Evolutionary conservation across 2,329 filamentous ascomycete genomes (phyloP).

Genomic region (Diaporthe capsici): DNA sequence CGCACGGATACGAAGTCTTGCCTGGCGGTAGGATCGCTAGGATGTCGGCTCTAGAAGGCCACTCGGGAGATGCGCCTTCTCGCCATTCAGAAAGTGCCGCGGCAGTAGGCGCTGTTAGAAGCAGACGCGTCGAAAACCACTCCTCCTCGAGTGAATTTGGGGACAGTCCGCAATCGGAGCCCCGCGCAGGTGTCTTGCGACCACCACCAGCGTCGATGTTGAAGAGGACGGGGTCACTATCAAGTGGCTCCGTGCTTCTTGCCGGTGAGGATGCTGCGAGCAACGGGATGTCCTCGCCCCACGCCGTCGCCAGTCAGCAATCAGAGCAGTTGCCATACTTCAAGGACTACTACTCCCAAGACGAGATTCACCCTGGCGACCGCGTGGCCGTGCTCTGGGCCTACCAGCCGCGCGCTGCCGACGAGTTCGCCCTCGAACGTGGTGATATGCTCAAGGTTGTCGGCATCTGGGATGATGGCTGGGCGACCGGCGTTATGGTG

Average conservation of each 20-base stretch:
- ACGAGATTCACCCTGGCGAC: conserved; percentile 93
- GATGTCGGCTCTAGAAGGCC: conserved; percentile 93
- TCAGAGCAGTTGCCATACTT: conserved; percentile 97
- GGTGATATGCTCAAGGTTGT: conserved; percentile 99
- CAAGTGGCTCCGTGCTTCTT: conserved; percentile 84
- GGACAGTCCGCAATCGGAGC: conserved; percentile 79
- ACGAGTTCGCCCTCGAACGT: conserved; percentile 93
- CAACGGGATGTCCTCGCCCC: conserved; percentile 85
- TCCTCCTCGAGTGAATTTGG: conserved; percentile 82
- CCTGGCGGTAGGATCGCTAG: conserved; percentile 92
- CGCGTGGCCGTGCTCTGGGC: conserved; percentile 95
- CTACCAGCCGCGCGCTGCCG: conserved; percentile 92
- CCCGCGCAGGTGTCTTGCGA: conserved; percentile 67
- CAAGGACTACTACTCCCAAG: conserved; percentile 98
- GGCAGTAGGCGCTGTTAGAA: conserved; percentile 61
- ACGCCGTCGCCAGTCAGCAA: conserved; percentile 86
- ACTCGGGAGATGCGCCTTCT: conserved; percentile 73
- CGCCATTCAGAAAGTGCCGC: conserved; percentile 63
- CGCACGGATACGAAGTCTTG: conserved; percentile 78
- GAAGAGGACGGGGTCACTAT: conserved; percentile 89
- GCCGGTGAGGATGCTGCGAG: conserved; percentile 80
- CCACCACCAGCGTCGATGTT: conserved; percentile 68
- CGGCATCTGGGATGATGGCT: conserved; percentile 99
- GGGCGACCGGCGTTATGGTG: conserved; percentile 92
- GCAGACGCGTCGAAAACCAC: conserved; percentile 65